A percentile compares a stretch with the other conserved stretches of the same genome.
These are phyloP conservation scores for Umbelopsis sp. DNA, from an alignment of 192 early-diverging fungal species.

Conservation along the genomic window DNA sequence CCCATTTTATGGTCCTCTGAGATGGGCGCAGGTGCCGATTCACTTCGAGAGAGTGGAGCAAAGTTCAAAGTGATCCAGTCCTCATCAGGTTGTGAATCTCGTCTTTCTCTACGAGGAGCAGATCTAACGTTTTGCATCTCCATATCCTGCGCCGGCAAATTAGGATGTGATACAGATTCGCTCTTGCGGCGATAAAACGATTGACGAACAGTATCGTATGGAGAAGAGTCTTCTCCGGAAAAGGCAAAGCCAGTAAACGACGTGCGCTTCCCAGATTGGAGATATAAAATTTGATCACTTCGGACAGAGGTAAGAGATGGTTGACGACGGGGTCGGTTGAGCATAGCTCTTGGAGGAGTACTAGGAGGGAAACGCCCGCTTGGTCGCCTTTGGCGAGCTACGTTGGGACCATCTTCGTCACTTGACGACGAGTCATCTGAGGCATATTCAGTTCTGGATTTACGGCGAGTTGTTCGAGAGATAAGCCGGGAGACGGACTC, in stretches of 20 bases:
- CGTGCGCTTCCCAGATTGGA: slow-evolving; percentile 44
- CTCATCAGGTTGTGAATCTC: slow-evolving; percentile 1
- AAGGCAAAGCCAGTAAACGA: slow-evolving; percentile 53
- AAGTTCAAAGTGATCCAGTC: slow-evolving; percentile 11
- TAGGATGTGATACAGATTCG: slow-evolving; percentile 10
- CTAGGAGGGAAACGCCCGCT: neutral
- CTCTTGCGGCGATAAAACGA: slow-evolving; percentile 39
- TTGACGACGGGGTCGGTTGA: neutral
- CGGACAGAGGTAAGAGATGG: neutral
- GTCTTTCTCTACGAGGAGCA: neutral
- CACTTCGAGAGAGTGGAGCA: slow-evolving; percentile 3
- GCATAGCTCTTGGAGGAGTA: slow-evolving; percentile 11
- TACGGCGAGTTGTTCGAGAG: slow-evolving; percentile 3
- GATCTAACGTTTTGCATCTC: neutral
- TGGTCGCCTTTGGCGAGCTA: neutral
- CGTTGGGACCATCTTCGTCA: neutral
- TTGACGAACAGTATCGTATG: slow-evolving; percentile 41
- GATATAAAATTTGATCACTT: slow-evolving; percentile 40
- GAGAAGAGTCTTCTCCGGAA: slow-evolving; percentile 44
- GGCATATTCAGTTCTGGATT: slow-evolving; percentile 17
- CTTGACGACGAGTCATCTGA: slow-evolving; percentile 12
- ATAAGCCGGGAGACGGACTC: slow-evolving; percentile 23
- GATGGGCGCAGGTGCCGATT: neutral
- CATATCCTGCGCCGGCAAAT: slow-evolving; percentile 7
- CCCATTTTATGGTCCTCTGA: neutral